Conservation (phyloP, 805 yeast genomes). For the Suhomyces pyralidae region DNA sequence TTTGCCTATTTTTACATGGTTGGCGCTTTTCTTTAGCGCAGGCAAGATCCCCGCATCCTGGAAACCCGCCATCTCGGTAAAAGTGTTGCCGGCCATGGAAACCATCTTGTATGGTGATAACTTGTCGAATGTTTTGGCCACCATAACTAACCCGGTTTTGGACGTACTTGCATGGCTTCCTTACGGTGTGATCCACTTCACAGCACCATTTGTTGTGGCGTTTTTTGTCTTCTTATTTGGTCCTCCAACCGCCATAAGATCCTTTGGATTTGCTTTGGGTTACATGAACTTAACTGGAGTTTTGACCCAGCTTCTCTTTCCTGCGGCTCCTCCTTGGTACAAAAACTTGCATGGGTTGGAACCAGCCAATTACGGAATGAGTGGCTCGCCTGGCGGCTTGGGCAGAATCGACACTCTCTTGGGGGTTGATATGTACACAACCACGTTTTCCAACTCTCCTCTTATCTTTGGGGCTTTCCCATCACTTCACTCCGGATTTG, state of each 20-base stretch:
- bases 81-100: constrained; percentile 86
- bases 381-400: constrained; percentile 94
- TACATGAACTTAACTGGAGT: constrained; percentile 91
- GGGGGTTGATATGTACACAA: constrained; percentile 79
- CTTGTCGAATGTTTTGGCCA: constrained; percentile 76
- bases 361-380: constrained; percentile 89
- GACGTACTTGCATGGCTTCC: constrained; percentile 96
- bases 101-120: constrained; percentile 91
- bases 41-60: constrained; percentile 67
- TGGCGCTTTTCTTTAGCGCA: constrained; percentile 74
- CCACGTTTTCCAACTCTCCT: constrained; percentile 81
- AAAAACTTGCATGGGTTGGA: constrained; percentile 76
- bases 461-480: constrained; percentile 90
- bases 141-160: constrained; percentile 57
- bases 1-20: constrained; percentile 82
- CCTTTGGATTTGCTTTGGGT: constrained; percentile 91
- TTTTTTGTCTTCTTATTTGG: constrained; percentile 76
- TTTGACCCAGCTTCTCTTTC: constrained; percentile 73
- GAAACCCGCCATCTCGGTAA: constrained; percentile 88
- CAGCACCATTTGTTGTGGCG: constrained; percentile 87
- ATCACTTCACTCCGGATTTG: constrained; percentile 88
- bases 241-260: constrained; percentile 82
- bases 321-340: constrained; percentile 99
- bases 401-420: constrained; percentile 78
- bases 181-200: constrained; percentile 86